Percentiles rank a stretch among this genome's conserved stretches.
Evolutionary conservation across 768 basidiomycete genomes (phyloP).

Genomic region (Lyophyllum atratum): DNA sequence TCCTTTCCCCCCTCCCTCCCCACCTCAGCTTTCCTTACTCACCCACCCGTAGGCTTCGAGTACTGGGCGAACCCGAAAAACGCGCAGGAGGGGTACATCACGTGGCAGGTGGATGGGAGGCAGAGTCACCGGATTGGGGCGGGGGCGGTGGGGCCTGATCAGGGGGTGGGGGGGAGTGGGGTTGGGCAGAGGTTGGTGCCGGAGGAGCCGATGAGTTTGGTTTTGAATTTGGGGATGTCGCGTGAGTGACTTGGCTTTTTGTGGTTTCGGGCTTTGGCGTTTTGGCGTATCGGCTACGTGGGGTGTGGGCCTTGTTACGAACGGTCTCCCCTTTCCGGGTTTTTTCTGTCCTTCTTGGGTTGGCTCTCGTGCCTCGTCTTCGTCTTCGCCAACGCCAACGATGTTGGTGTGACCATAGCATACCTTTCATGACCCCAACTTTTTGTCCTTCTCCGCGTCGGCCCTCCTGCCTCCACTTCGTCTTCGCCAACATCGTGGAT

Average conservation of each 20-base stretch:
- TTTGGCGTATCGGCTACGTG: not conserved
- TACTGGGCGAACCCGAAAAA: slow-evolving; percentile 66
- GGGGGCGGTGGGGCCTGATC: slow-evolving; percentile 46
- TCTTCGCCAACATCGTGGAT: too few relatives aligned
- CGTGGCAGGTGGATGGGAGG: slow-evolving; percentile 69
- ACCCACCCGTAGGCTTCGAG: slow-evolving; percentile 58
- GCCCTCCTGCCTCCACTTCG: too few relatives aligned
- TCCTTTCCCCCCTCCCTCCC: not conserved
- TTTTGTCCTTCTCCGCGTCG: too few relatives aligned
- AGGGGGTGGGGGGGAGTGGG: slow-evolving; percentile 37
- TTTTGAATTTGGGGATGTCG: slow-evolving; percentile 67
- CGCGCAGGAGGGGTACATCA: slow-evolving; percentile 61
- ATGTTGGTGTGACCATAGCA: too few relatives aligned
- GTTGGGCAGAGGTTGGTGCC: slow-evolving; percentile 62
- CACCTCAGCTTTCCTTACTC: not conserved
- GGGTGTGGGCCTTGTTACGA: not conserved
- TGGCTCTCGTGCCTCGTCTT: too few relatives aligned
- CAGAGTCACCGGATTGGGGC: slow-evolving; percentile 56
- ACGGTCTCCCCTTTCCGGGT: too few relatives aligned
- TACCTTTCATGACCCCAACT: too few relatives aligned
- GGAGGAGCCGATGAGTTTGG: slow-evolving; percentile 60
- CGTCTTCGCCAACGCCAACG: too few relatives aligned
- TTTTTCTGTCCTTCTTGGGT: too few relatives aligned
- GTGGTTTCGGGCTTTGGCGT: not conserved
- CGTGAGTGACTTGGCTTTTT: slow-evolving; percentile 32